Evolutionary conservation across 108 stramenopile genomes (phyloP), one percentile per base, ranked within the genome.

Genomic region (Craspedostauros australis): DNA sequence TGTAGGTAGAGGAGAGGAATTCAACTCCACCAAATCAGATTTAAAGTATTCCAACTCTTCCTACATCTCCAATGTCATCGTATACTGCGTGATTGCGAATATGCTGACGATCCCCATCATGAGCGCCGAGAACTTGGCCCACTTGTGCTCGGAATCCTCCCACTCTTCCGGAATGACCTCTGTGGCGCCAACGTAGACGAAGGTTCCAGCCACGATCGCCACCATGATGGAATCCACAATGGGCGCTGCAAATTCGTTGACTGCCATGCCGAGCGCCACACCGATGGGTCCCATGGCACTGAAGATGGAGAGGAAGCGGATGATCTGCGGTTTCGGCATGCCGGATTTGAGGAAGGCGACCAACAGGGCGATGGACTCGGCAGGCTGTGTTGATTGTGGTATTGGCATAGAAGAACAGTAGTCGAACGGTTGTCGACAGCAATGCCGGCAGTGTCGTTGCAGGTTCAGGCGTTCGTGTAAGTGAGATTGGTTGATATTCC

Each of bases 151-250:
- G 4, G 80, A 73, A 23, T 83, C 84, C 72, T 96, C 96, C 77
- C 88, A 96, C 72, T 96, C 95, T 61, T 96, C 95, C 5, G 94
- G 93, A 39, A 95, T 94, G 14, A 95, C 95, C 68, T 98, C 97
- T 2, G 95, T 95, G 5, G 95, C 95, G 30, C 97, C 97, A 11
- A 98, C 97, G 71, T 98, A 98, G n/a, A 98, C 77, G 68, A 98
- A 98, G 5, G 97, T 98, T 57, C 97, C 97, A 12, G 97, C 97
- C 27, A 96, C 94, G 50, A 95, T 57, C 8, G 97, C 95, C 47
- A 96, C 65, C 87, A 96, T 88, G 21, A 88, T 73, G n/a, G 95
- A 78, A 71, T 96, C 91, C 20, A 93, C 83, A 50, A 89, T 64
- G n/a, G 91, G 91, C 6, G 82, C 74, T 3, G 91, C 91, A 68